A percentile compares a stretch with the other conserved stretches of the same genome.
phyloP scores from a whole-genome alignment of 177 flowering plant species.

The Telopea speciosissima region DNA sequence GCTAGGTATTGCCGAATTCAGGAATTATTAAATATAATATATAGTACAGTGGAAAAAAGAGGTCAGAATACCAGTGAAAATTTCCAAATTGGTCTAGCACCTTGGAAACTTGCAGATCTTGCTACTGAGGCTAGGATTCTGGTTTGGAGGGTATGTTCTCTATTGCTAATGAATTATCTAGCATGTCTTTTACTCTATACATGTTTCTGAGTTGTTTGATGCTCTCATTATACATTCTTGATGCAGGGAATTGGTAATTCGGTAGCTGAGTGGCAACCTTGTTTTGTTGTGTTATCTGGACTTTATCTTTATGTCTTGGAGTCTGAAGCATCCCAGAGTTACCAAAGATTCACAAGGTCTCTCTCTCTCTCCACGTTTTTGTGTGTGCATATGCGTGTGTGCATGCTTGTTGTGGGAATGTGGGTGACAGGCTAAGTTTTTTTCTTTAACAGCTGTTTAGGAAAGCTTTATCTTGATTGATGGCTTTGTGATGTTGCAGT shows the following conservation, averaged over 20 bases:
- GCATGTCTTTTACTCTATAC: background rate
- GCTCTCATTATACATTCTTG: conserved; percentile 7
- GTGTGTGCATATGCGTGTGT: too few relatives aligned
- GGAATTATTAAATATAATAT: conserved; percentile 60
- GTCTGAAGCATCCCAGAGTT: conserved; percentile 58
- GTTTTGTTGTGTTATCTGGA: conserved; percentile 79
- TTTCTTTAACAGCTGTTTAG: background rate
- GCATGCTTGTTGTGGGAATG: too few relatives aligned
- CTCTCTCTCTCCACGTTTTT: background rate
- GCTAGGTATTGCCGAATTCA: conserved; percentile 59
- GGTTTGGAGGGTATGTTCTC: conserved; percentile 78
- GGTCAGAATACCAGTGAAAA: conserved; percentile 31
- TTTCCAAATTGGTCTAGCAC: conserved; percentile 33
- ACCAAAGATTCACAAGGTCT: conserved; percentile 80
- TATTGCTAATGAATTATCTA: conserved; percentile 1
- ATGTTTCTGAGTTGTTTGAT: background rate
- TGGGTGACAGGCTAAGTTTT: too few relatives aligned
- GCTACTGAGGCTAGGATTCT: conserved; percentile 67
- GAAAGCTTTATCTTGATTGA: background rate
- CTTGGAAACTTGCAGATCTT: conserved; percentile 79
- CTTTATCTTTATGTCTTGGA: conserved; percentile 80
- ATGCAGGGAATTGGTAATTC: conserved; percentile 93
- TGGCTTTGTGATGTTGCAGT: conserved; percentile 35
- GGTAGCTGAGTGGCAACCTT: conserved; percentile 89
- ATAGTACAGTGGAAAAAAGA: conserved; percentile 39